Evolutionary conservation across 2,329 filamentous ascomycete genomes (phyloP).

Genomic region (Cercospora beticola): DNA sequence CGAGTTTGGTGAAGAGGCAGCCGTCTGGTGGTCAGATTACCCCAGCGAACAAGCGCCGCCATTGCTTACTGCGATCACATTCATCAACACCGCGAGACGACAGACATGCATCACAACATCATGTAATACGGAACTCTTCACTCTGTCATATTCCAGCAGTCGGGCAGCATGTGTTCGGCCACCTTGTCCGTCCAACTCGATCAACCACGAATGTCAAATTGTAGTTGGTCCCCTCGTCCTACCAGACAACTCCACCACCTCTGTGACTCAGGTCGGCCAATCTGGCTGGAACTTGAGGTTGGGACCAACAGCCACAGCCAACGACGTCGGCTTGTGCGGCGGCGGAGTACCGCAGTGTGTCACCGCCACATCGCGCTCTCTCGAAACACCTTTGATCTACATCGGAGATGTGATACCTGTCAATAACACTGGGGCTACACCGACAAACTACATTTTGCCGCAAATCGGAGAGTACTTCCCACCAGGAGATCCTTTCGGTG

Average conservation of each 20-base stretch:
- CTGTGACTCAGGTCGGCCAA: constrained; percentile 24
- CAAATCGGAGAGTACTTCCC: constrained; percentile 27
- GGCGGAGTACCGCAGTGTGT: constrained; percentile 18
- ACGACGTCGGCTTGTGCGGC: constrained; percentile 19
- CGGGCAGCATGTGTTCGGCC: constrained; percentile 14
- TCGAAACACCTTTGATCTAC: constrained; percentile 23
- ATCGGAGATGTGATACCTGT: constrained; percentile 14
- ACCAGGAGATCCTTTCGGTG: constrained; percentile 21
- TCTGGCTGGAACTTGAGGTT: constrained; percentile 29
- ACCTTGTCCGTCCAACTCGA: constrained; percentile 28
- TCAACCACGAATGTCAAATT: constrained; percentile 29
- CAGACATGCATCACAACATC: constrained; percentile 27
- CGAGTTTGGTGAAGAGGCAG: constrained; percentile 23
- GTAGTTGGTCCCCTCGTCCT: constrained; percentile 26
- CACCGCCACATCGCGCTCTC: not conserved
- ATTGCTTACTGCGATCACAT: constrained; percentile 21
- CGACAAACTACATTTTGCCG: constrained; percentile 22
- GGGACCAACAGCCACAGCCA: constrained; percentile 21
- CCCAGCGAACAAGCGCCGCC: constrained; percentile 1
- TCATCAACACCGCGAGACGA: constrained; percentile 19
- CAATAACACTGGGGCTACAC: not conserved
- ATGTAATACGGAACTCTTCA: constrained; percentile 28
- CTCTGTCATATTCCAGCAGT: constrained; percentile 20
- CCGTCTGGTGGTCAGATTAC: constrained; percentile 21
- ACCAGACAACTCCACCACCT: constrained; percentile 19